These are phyloP conservation scores for Phytophthora sp. DNA, from an alignment of 352 stramenopile species.

Conservation along the genomic window DNA sequence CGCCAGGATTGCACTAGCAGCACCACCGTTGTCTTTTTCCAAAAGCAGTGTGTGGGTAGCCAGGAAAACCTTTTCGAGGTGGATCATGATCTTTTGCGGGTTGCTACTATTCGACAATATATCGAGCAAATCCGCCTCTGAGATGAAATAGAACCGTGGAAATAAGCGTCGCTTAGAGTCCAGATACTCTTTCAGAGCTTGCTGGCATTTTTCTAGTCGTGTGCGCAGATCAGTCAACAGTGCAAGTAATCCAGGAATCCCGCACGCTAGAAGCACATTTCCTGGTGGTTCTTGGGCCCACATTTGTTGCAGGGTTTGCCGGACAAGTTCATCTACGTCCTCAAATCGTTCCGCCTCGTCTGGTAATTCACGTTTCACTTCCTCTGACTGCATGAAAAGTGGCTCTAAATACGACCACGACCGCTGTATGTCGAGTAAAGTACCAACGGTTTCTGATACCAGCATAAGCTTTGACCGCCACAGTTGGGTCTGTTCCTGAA, in stretches of 20 bases:
- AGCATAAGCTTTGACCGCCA: constrained; percentile 66
- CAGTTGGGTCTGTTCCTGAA: constrained; percentile 57
- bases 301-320: constrained; percentile 74
- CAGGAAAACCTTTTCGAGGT: constrained; percentile 92
- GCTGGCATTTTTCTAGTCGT: constrained; percentile 93
- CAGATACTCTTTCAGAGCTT: constrained; percentile 95
- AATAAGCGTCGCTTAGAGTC: constrained; percentile 93
- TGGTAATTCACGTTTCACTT: constrained; percentile 94
- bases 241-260: constrained; percentile 77
- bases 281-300: constrained; percentile 67
- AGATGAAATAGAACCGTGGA: constrained; percentile 96
- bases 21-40: constrained; percentile 34
- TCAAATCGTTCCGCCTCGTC: constrained; percentile 91
- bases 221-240: constrained; percentile 79
- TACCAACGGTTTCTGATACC: constrained; percentile 85
- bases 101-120: constrained; percentile 93
- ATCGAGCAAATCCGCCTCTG: constrained; percentile 93
- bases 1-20: constrained; percentile 52
- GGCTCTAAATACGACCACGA: constrained; percentile 96
- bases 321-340: constrained; percentile 83
- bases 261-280: constrained; percentile 84
- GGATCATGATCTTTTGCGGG: constrained; percentile 89
- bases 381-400: constrained; percentile 94
- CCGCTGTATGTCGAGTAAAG: constrained; percentile 94
- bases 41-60: constrained; percentile 71